These are phyloP conservation scores for Tetrapisispora fleetii DNA, from an alignment of 805 yeast species.

Conservation along the genomic window DNA sequence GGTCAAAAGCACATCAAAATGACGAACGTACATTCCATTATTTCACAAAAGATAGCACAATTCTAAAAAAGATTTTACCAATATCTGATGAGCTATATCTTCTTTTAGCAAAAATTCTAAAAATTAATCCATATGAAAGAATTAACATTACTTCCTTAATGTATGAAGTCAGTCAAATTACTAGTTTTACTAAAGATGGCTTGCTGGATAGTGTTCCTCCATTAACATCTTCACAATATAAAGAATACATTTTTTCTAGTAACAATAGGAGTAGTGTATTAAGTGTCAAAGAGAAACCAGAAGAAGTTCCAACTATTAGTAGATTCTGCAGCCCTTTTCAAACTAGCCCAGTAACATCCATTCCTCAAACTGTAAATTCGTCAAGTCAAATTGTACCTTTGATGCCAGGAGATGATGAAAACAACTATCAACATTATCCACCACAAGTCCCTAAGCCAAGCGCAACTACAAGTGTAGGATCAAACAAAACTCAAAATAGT, in stretches of 20 bases:
- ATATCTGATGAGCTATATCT: conserved; percentile 52
- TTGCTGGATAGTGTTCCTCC: conserved; percentile 18
- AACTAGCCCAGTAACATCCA: not conserved
- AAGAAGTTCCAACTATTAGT: not conserved
- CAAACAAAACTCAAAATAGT: not conserved
- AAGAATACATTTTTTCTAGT: not conserved
- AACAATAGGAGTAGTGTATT: not conserved
- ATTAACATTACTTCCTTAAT: conserved; percentile 15
- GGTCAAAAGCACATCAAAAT: conserved; percentile 67
- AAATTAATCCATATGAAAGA: conserved; percentile 29
- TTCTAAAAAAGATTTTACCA: conserved; percentile 62
- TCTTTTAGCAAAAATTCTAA: conserved; percentile 34
- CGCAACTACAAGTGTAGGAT: not conserved
- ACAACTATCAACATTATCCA: conserved; percentile 2
- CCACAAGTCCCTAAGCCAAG: conserved; percentile 2
- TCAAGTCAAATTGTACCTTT: conserved; percentile 1
- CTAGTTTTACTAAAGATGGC: conserved; percentile 19
- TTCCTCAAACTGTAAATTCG: not conserved
- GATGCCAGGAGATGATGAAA: not conserved
- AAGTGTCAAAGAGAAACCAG: not conserved
- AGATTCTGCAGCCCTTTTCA: conserved; percentile 1
- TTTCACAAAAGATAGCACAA: conserved; percentile 44
- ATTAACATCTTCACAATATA: conserved; percentile 3
- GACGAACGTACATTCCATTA: conserved; percentile 57
- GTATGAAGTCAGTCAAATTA: conserved; percentile 16